Evolutionary conservation across 2,329 filamentous ascomycete genomes (phyloP), one percentile per base, ranked within the genome.

Genomic region (Passalora sequoiae): DNA sequence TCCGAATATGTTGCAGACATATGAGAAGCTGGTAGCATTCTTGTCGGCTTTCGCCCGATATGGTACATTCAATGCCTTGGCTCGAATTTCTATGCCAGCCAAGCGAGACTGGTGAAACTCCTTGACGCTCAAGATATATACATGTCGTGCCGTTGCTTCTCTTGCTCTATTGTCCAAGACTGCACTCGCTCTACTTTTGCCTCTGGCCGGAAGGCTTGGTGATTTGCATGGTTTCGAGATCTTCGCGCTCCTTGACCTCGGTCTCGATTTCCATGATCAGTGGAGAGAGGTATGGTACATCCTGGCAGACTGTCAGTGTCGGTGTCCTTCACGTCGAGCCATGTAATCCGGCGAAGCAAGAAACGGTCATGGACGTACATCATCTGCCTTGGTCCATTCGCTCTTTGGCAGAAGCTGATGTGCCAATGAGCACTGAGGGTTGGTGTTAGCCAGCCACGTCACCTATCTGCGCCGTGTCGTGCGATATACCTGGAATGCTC

Each of bases 401-500:
- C 72, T 67, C 62, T 75, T 71, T 43, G 81, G 80, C 40, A 84
- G 71, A 47, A 84, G 69, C 57, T 79, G 76, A 65, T 84, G 81
- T 45, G 78, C 72, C 50, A 84, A 68, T 33, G 81, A 84, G 69
- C 76, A 78, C 80, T 84, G 62, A 59, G n/a, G n/a, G 49, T 44
- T 46, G 44, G 22, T n/a, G 16, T 53, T 27, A 51, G 50, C 38
- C 31, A 29, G 17, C 27, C 33, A 46, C 4, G 43, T 36, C 25
- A n/a, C 7, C 24, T 4, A 6, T 30, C 15, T 31, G 21, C 22
- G 5, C 28, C 12, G n/a, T 60, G 55, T 59, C 56, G 47, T 20
- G 35, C 27, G 3, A 30, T 40, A 54, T 72, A 86, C 83, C 78
- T 98, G 92, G 72, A 94, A 83, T 62, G 92, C 91, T 72, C 92